phyloP scores from a whole-genome alignment of 306 rosid species.

The Dicorynia guianensis region DNA sequence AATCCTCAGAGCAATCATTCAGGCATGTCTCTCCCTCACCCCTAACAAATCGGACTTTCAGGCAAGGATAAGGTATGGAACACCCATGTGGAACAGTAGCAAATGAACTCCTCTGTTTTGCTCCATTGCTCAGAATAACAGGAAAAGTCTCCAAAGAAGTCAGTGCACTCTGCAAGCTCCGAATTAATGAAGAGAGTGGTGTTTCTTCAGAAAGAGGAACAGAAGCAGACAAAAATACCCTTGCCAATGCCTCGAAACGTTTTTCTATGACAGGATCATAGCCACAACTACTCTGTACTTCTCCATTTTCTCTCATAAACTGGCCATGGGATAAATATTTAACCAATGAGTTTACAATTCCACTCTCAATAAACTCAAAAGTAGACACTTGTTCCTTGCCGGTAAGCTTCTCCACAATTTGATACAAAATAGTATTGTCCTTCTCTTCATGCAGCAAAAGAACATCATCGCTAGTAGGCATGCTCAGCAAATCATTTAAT shows the following conservation, averaged over 20 bases:
- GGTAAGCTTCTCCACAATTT: slow-evolving; percentile 72
- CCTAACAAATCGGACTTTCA: slow-evolving; percentile 76
- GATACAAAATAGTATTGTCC: slow-evolving; percentile 56
- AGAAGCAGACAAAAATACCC: slow-evolving; percentile 58
- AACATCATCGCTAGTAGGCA: slow-evolving; percentile 43
- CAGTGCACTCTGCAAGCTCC: slow-evolving; percentile 76
- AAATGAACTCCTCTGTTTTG: slow-evolving; percentile 66
- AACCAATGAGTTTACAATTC: slow-evolving; percentile 77
- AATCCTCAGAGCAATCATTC: slow-evolving; percentile 63
- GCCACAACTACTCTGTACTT: slow-evolving; percentile 42
- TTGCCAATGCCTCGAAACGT: slow-evolving; percentile 82
- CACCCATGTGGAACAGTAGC: slow-evolving; percentile 75
- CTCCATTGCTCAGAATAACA: slow-evolving; percentile 67
- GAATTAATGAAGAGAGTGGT: slow-evolving; percentile 63
- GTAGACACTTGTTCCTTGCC: slow-evolving; percentile 92
- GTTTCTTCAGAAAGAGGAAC: slow-evolving; percentile 54
- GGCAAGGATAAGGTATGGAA: slow-evolving; percentile 66
- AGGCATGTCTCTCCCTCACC: slow-evolving; percentile 75
- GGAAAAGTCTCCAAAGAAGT: slow-evolving; percentile 91
- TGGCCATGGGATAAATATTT: slow-evolving; percentile 74
- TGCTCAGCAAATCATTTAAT: slow-evolving; percentile 60
- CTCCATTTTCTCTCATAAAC: slow-evolving; percentile 53
- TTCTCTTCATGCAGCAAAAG: slow-evolving; percentile 65
- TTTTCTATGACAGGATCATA: slow-evolving; percentile 59
- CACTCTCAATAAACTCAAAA: slow-evolving; percentile 95